Percentiles rank a stretch among this genome's conserved stretches.
Conservation (phyloP, 2,329 filamentous ascomycete genomes). For the Arthrobotrys sphaeroides region DNA sequence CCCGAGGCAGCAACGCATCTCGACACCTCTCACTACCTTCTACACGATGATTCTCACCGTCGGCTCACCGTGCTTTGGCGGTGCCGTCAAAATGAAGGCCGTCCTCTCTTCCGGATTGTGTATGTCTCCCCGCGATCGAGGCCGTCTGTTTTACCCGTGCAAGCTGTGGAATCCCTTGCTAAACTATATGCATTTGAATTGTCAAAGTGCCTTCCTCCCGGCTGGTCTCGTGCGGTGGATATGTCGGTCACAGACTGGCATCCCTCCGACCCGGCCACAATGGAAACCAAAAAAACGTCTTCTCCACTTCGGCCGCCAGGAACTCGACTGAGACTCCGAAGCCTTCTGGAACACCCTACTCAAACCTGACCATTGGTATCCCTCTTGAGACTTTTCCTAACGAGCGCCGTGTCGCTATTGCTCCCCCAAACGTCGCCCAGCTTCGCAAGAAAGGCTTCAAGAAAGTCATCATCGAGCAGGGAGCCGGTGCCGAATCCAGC, state of each 20-base stretch:
- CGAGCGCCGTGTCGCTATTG: slow-evolving; percentile 84
- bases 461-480: slow-evolving; percentile 79
- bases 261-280: slow-evolving; percentile 9
- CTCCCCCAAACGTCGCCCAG: slow-evolving; percentile 81
- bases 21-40: no score
- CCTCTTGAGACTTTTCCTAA: slow-evolving; percentile 80
- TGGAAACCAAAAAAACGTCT: slow-evolving; percentile 20
- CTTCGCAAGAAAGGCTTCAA: slow-evolving; percentile 86
- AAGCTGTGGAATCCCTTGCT: background rate
- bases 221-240: slow-evolving; percentile 31
- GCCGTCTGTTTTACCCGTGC: background rate
- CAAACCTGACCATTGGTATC: slow-evolving; percentile 77
- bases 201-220: slow-evolving; percentile 32
- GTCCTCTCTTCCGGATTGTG: slow-evolving; percentile 38
- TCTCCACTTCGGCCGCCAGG: slow-evolving; percentile 39
- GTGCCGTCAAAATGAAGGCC: slow-evolving; percentile 45
- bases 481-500: slow-evolving; percentile 79
- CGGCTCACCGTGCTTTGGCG: slow-evolving; percentile 40
- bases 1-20: slow-evolving; percentile 27
- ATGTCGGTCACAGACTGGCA: slow-evolving; percentile 32
- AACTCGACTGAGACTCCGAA: slow-evolving; percentile 27
- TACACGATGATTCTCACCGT: slow-evolving; percentile 49
- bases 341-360: slow-evolving; percentile 67
- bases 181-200: background rate
- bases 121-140: slow-evolving; percentile 17